Base-by-base conservation (phyloP, 2,329 filamentous ascomycete species). In the Pseudogymnoascus sp. region DNA sequence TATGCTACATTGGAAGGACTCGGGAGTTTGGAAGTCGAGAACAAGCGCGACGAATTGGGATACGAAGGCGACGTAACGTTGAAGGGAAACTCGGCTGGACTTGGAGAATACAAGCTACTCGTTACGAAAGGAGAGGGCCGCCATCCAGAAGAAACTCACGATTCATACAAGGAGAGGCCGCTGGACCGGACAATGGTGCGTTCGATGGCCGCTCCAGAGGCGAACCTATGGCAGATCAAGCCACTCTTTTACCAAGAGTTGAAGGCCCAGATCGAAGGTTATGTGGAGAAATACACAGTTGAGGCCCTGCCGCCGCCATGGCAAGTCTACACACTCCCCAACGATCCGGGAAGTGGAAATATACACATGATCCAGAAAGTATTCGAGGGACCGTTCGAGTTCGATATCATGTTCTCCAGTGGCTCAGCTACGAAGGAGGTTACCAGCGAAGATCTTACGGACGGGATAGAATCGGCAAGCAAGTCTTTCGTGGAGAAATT, bases 381-480 rank as follows among this genome's bases (percentile, higher is more conserved):
- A 1, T 98, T 96, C 70, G 85, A 93, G 70, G 93, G 95, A 1
- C 76, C 87, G 1, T 99, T 98, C 72, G 92, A 93, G 79, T 98
- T 98, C 70, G 95, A 98, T 74, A 82, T 98, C 62, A 81, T 98
- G 60, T 97, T 92, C 78, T 92, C 90, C 4, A 96, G 93, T 65
- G 86, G 79, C 13, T 93, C 90, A 16, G 84, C 87, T 3, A 62
- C 78, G 31, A 79, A 80, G 68, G 80, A 83, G 16, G 68, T 85
- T 37, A 81, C 77, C 4, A 81, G 81, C 64, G 83, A 88, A 43
- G 85, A 89, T 66, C 76, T 98, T 14, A 89, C 88, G 1, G 78
- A 85, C 62, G 84, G 90, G 70, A 89, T 96, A 69, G 80, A 86
- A 67, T 79, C 80, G 16, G 82, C 86, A 0, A 88, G 86, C 0